Evolutionary conservation across 2,329 filamentous ascomycete genomes (phyloP).

Genomic region (Macrophomina tecta): DNA sequence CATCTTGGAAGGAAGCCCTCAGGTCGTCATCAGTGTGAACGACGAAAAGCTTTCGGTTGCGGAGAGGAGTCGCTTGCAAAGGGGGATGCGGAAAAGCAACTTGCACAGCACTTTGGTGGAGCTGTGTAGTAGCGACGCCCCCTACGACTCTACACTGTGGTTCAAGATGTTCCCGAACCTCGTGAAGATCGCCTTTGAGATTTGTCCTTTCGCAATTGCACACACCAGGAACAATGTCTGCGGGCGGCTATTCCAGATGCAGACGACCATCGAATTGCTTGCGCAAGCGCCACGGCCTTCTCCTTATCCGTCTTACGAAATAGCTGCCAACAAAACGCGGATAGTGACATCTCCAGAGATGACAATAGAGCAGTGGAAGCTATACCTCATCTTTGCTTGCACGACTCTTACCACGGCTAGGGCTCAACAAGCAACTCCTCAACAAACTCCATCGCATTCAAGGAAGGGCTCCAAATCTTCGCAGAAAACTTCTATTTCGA

Average conservation of each 20-base stretch:
- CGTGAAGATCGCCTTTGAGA: constrained; percentile 86
- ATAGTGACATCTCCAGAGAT: constrained; percentile 76
- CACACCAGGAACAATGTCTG: constrained; percentile 91
- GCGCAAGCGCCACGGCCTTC: constrained; percentile 67
- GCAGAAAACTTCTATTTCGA: constrained; percentile 62
- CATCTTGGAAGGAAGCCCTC: constrained; percentile 88
- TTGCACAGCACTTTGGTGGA: constrained; percentile 87
- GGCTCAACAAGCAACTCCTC: constrained; percentile 63
- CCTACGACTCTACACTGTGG: constrained; percentile 94
- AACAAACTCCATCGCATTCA: constrained; percentile 72
- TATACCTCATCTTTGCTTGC: constrained; percentile 96
- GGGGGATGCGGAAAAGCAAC: constrained; percentile 84
- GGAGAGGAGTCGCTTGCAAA: constrained; percentile 88
- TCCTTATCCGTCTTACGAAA: constrained; percentile 65
- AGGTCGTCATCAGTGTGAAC: constrained; percentile 88
- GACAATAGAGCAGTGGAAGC: constrained; percentile 95
- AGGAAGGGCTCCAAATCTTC: constrained; percentile 79
- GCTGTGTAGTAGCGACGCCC: constrained; percentile 91
- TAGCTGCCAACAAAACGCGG: constrained; percentile 64
- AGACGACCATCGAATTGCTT: constrained; percentile 78
- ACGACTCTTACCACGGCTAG: constrained; percentile 89
- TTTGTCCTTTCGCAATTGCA: constrained; percentile 88
- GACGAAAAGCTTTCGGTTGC: constrained; percentile 90
- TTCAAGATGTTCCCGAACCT: constrained; percentile 98
- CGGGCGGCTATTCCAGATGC: constrained; percentile 90